A percentile compares a stretch with the other conserved stretches of the same genome.
Conservation (phyloP, 1,139 yeast genomes). For the Diutina ranongensis region DNA sequence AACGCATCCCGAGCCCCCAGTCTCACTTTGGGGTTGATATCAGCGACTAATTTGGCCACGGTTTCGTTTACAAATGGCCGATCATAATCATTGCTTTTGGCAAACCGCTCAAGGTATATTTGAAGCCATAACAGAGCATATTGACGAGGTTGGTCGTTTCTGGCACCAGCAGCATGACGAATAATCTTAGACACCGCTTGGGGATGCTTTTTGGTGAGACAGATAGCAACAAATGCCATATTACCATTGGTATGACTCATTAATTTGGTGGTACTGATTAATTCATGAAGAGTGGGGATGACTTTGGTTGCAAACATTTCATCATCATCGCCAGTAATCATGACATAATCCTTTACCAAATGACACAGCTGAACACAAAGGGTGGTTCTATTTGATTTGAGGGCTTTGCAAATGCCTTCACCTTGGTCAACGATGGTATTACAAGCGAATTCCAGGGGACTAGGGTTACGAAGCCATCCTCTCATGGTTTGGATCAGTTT, state of each 20-base stretch:
- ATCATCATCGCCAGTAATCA: slow-evolving; percentile 33
- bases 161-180: slow-evolving; percentile 47
- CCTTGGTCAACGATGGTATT: slow-evolving; percentile 31
- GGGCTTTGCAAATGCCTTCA: slow-evolving; percentile 60
- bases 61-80: neutral
- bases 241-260: slow-evolving; percentile 71
- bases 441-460: slow-evolving; percentile 20
- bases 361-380: slow-evolving; percentile 69
- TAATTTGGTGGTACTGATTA: slow-evolving; percentile 68
- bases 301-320: slow-evolving; percentile 58
- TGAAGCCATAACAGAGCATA: slow-evolving; percentile 66
- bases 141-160: slow-evolving; percentile 57
- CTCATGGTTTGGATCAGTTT: slow-evolving; percentile 46
- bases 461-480: slow-evolving; percentile 31
- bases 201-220: slow-evolving; percentile 41
- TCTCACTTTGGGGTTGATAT: slow-evolving; percentile 74
- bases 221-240: slow-evolving; percentile 49
- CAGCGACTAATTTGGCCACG: slow-evolving; percentile 46
- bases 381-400: slow-evolving; percentile 72
- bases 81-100: slow-evolving; percentile 8
- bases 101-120: slow-evolving; percentile 38
- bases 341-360: slow-evolving; percentile 61
- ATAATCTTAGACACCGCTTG: slow-evolving; percentile 42
- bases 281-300: slow-evolving; percentile 43
- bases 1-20: slow-evolving; percentile 63